Evolutionary conservation across 1,139 yeast species (phyloP).

Genomic region (Pneumocystis carinii): DNA sequence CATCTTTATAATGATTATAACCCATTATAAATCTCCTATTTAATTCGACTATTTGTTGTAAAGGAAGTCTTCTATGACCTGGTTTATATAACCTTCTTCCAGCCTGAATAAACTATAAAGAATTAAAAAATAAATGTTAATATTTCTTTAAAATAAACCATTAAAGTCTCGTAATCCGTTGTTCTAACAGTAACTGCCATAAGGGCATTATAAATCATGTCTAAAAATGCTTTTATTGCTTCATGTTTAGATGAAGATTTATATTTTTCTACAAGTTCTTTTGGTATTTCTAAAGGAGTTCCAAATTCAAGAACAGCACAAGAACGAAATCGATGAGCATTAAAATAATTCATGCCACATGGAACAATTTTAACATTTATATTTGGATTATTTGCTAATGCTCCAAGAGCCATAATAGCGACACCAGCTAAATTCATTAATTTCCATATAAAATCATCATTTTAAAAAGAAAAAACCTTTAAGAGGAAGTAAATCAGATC

Average conservation of each 20-base stretch:
- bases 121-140: neutral
- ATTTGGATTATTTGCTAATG: slow-evolving; percentile 52
- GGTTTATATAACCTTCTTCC: slow-evolving; percentile 81
- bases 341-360: slow-evolving; percentile 94
- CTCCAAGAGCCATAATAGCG: slow-evolving; percentile 93
- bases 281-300: slow-evolving; percentile 59
- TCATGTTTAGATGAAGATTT: slow-evolving; percentile 38
- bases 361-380: slow-evolving; percentile 78
- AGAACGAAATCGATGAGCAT: slow-evolving; percentile 85
- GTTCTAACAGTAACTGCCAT: slow-evolving; percentile 84
- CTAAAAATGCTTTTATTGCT: slow-evolving; percentile 59
- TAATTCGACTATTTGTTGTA: slow-evolving; percentile 76
- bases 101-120: slow-evolving; percentile 49
- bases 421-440: slow-evolving; percentile 56
- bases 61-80: slow-evolving; percentile 53
- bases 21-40: slow-evolving; percentile 74
- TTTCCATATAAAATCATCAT: neutral
- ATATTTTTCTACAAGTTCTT: slow-evolving; percentile 51
- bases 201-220: slow-evolving; percentile 56
- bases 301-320: slow-evolving; percentile 94
- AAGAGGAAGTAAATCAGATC: slow-evolving; percentile 76
- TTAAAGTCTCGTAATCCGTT: slow-evolving; percentile 80
- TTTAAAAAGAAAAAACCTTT: slow-evolving; percentile 25
- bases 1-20: slow-evolving; percentile 55
- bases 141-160: slow-evolving; percentile 28